Percentiles rank a stretch among this genome's conserved stretches.
These are phyloP conservation scores for Fusarium sulawesiense DNA, from an alignment of 2,329 filamentous ascomycete genomes.

Conservation along the genomic window DNA sequence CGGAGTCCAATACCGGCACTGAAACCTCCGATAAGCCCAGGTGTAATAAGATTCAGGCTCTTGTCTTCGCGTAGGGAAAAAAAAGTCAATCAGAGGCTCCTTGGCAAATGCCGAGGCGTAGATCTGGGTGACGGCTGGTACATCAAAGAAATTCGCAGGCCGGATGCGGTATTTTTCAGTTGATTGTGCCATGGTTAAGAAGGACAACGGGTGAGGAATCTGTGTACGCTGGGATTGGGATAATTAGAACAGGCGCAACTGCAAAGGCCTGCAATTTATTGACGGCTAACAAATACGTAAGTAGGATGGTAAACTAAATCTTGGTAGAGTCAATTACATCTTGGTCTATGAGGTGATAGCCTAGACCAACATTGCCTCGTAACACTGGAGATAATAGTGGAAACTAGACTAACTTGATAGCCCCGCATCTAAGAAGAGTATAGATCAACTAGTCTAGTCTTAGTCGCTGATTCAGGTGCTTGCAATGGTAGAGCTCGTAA, in stretches of 20 bases:
- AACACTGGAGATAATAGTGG: background rate
- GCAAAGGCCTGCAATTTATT: too few relatives aligned
- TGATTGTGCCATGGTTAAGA: background rate
- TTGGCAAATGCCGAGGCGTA: conserved; percentile 2
- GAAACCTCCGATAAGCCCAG: conserved; percentile 3
- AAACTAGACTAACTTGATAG: background rate
- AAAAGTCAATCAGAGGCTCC: conserved; percentile 7
- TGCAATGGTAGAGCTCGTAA: background rate
- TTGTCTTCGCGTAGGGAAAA: background rate
- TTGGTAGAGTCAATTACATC: too few relatives aligned
- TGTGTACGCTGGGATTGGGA: too few relatives aligned
- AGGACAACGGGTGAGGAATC: background rate
- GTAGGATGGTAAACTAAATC: too few relatives aligned
- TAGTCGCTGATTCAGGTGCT: background rate
- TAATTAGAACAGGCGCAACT: too few relatives aligned
- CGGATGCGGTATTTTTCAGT: conserved; percentile 10
- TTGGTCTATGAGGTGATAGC: too few relatives aligned
- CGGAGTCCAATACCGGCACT: conserved; percentile 9
- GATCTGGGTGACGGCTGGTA: conserved; percentile 1
- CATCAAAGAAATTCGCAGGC: conserved; percentile 1
- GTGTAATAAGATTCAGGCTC: conserved; percentile 1
- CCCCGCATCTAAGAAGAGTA: too few relatives aligned
- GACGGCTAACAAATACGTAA: too few relatives aligned
- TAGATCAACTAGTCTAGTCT: background rate
- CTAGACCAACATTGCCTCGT: too few relatives aligned